phyloP scores from a whole-genome alignment of 176 grass and related monocot species.

The Miscanthus lutarioriparius region DNA sequence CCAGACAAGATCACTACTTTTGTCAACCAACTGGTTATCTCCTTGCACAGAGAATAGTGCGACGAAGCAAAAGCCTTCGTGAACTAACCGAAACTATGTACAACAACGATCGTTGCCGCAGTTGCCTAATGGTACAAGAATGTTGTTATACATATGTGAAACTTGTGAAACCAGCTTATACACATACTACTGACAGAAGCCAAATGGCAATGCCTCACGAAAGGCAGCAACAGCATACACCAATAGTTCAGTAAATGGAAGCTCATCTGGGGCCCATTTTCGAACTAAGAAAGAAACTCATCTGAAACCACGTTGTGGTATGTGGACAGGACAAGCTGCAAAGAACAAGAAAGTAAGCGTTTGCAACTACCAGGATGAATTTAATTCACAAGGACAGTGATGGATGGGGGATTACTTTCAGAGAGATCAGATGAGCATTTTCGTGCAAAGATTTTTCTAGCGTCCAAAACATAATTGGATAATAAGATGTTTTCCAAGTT shows the following conservation, averaged over 20 bases:
- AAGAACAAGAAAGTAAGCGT: constrained; percentile 31
- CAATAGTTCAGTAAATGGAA: constrained; percentile 15
- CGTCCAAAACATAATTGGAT: constrained; percentile 56
- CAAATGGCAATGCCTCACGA: neutral
- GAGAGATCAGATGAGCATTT: constrained; percentile 70
- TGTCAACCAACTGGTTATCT: neutral
- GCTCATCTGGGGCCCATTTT: constrained; percentile 25
- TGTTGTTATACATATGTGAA: constrained; percentile 25
- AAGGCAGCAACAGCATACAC: constrained; percentile 21
- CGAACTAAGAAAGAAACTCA: constrained; percentile 6
- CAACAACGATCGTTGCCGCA: constrained; percentile 23
- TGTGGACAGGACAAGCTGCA: constrained; percentile 50
- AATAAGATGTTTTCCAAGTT: constrained; percentile 59
- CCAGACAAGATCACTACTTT: neutral
- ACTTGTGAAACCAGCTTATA: constrained; percentile 40
- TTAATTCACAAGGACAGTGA: constrained; percentile 4
- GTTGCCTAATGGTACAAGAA: neutral
- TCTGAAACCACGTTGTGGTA: constrained; percentile 34
- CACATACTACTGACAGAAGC: constrained; percentile 28
- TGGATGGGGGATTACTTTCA: constrained; percentile 51
- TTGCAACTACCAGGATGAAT: neutral
- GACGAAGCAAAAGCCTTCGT: neutral
- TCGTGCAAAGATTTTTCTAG: constrained; percentile 56
- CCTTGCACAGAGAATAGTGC: neutral
- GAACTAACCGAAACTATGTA: constrained; percentile 16